Base-by-base conservation (phyloP, 1,139 yeast genomes). In the Diutina catenulata region DNA sequence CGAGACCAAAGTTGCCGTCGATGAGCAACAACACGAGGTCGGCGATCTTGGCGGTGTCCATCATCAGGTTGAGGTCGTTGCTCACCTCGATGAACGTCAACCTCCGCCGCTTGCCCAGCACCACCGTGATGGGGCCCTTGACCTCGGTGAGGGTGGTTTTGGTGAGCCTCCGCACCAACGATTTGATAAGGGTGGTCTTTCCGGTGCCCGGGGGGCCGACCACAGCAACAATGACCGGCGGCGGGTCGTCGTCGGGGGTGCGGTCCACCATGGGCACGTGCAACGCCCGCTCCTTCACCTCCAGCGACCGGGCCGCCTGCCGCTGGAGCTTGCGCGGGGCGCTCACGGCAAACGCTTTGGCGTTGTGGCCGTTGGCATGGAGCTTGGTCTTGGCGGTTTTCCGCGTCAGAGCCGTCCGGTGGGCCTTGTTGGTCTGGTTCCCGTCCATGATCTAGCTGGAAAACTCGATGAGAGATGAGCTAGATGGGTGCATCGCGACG, bases 191-290 rank as follows among this genome's bases (percentile, higher is more conserved):
- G 1, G 98, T 91, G 15, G 96, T 76, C 55, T 93, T 93, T 46
- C 99, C 99, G 1, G 97, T 91, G 10, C 99, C 99, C 7, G 95
- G 95, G 8, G 99, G 99, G 0, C 99, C 99, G 14, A 91, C 96
- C 5, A 91, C 95, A 0, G 96, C 96, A 27, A 93, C 86, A 41
- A 93, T 79, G 18, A 91, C 81, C 40, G 98, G 98, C 27, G 98
- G 97, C 1, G 98, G 96, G 52, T 81, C 93, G 50, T 88, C 96
- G 41, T 91, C 98, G 0, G 98, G 97, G 0, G 97, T 87, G 50
- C 98, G 70, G 53, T 91, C 95, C 38, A 91, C 82, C 96, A 91
- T 87, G 13, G 98, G 98, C 22, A 88, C 96, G 66, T 91, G 98
- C 52, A 82, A 70, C 55, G 77, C 82, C 55, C 73, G 79, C 57